phyloP scores from a whole-genome alignment of 345 rosid species.

The Salix koriyanagi region DNA sequence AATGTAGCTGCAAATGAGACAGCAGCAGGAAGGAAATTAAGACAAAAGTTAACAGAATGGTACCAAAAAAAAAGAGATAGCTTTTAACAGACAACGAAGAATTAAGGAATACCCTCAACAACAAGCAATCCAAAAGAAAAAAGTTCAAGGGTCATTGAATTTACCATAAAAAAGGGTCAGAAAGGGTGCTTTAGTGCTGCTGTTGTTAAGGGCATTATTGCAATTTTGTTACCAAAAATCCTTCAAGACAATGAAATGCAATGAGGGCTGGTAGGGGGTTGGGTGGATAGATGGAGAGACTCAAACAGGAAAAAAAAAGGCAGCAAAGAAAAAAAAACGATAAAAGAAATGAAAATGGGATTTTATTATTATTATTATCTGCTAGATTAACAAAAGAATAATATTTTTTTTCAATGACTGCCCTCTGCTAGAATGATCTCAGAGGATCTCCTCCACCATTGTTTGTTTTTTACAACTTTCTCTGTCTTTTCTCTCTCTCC shows the following conservation, averaged over 20 bases:
- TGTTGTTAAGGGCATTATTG: constrained; percentile 17
- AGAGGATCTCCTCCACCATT: constrained; percentile 72
- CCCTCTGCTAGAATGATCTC: constrained; percentile 62
- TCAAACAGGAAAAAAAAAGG: constrained; percentile 20
- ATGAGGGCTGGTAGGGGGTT: constrained; percentile 16
- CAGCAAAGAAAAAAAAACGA: neutral
- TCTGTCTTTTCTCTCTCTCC: neutral
- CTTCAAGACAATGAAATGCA: constrained; percentile 10
- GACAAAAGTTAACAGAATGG: neutral
- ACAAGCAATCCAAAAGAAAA: constrained; percentile 48
- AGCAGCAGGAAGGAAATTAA: constrained; percentile 6
- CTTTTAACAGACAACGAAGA: constrained; percentile 4
- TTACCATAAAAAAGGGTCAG: constrained; percentile 18
- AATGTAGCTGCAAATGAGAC: constrained; percentile 22
- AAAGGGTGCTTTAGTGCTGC: constrained; percentile 18
- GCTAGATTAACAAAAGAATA: neutral
- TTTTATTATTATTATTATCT: neutral
- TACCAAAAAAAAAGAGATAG: neutral
- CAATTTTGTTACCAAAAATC: neutral
- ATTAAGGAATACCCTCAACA: constrained; percentile 49
- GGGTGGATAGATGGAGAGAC: constrained; percentile 17
- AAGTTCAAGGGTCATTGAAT: constrained; percentile 18
- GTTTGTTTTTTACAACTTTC: constrained; percentile 28
- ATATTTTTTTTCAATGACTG: constrained; percentile 36
- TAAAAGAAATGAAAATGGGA: neutral